Base-by-base conservation (phyloP, 495 filamentous ascomycete species). In the Penicillium ucsense region DNA sequence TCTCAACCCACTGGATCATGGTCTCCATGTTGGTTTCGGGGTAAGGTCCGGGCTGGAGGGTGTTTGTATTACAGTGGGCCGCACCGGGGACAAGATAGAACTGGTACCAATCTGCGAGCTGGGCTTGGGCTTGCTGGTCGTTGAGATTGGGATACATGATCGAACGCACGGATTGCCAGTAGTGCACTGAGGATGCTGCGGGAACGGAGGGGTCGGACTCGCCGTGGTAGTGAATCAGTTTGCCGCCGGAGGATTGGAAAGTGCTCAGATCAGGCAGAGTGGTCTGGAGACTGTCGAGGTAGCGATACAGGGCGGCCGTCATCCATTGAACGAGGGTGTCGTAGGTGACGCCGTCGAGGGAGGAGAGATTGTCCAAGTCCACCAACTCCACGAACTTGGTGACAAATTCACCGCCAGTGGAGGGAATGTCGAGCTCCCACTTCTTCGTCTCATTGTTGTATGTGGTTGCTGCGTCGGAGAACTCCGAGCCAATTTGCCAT, bases 1-100 rank as follows among this genome's bases (percentile, higher is more conserved):
- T 66, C 56, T 78, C 76, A 5, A 75, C 75, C 75, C 75, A 78
- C 41, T 74, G 56, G 46, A 80, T 78, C 45, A 77, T 60, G 32
- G 49, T 64, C 40, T 53, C 50, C 56, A 66, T 63, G 60, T 45
- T 78, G 51, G 39, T 54, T 46, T 72, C 57, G 1, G 75, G 74
- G 56, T 65, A 79, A 0, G 66, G 64, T 8, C 72, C 72, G 4
- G 72, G 69, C 52, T 75, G 68, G 5, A 66, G 53, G 6, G 49
- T n/a, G 52, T 74, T 77, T 5, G 68, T 56, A 0, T 56, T 65
- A 48, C 74, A 78, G 60, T 78, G 74, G 0, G 63, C 67, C 4
- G 69, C 75, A 27, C 75, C 75, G 3, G 76, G 73, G 12, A 78
- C 53, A 6, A 77, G 49, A 55, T 68, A 80, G 12, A 78, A 54